phyloP scores from a whole-genome alignment of 768 basidiomycete genomes.

The Rhodotorula graminis region DNA sequence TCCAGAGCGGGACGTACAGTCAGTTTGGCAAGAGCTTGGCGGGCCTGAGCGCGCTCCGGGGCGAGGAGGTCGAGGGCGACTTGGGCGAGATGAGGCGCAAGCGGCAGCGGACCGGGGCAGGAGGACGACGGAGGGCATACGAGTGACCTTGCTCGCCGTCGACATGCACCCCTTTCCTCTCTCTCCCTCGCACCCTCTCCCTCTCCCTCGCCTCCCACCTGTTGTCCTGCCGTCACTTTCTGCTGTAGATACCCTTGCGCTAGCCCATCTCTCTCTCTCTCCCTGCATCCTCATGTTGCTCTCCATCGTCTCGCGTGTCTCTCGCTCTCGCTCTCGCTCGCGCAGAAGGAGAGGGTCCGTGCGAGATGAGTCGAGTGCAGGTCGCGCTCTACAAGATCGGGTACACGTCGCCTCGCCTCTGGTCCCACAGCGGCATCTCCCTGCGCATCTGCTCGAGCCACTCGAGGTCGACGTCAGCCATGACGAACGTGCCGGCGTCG shows the following conservation, averaged over 20 bases:
- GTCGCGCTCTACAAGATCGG: not conserved
- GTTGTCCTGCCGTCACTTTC: too few relatives aligned
- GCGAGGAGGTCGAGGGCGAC: conserved; percentile 44
- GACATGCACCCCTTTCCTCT: not conserved
- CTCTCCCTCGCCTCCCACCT: too few relatives aligned
- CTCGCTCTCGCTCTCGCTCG: too few relatives aligned
- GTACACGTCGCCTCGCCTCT: conserved; percentile 38
- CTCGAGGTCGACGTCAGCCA: conserved; percentile 35
- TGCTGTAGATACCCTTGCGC: too few relatives aligned
- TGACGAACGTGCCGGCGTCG: conserved; percentile 30
- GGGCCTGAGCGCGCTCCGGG: conserved; percentile 39
- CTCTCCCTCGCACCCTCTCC: too few relatives aligned
- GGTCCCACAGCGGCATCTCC: conserved; percentile 41
- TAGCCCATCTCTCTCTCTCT: too few relatives aligned
- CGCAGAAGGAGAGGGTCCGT: too few relatives aligned
- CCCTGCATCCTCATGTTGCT: too few relatives aligned
- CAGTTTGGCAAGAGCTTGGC: conserved; percentile 43
- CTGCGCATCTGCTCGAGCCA: conserved; percentile 33
- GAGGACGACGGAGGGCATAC: conserved; percentile 13
- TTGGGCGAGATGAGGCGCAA: conserved; percentile 43
- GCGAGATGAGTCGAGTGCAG: too few relatives aligned
- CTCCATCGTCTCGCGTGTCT: too few relatives aligned
- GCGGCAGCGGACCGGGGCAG: conserved; percentile 35
- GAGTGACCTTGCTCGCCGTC: not conserved
- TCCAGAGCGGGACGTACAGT: conserved; percentile 39